Evolutionary conservation across 345 rosid species (phyloP), one percentile per base, ranked within the genome.

Genomic region (Draba incana): DNA sequence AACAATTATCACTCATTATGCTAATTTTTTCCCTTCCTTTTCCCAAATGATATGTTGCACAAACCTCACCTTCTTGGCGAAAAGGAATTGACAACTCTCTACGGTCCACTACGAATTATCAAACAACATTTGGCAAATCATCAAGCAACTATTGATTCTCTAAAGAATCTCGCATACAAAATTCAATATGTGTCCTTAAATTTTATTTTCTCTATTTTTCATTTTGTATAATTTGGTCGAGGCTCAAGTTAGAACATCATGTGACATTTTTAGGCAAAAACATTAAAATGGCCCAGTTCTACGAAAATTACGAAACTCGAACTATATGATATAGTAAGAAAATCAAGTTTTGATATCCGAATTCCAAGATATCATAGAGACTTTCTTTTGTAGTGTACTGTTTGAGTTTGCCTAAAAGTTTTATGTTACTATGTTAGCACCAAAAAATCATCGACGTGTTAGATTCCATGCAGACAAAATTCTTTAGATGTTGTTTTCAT

Each of bases 381-480:
- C 20, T 27, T 69, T 58, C 1, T 28, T 11, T 25, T 6, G 16
- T 35, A 35, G 9, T 10, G 38, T 10, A 38, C 38, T 45, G 39
- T 57, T 69, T 38, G 31, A 50, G 66, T 69, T 69, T 28, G 50
- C 66, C 42, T 59, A 58, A 69, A 69, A 69, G 58, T 61, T n/a
- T 20, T 10, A 8, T 27, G n/a, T 13, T 42, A 60, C 62, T 68
- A 46, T 46, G 64, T 35, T 46, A 68, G 35, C 58, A 41, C 44
- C 68, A 52, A 62, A 51, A 62, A 62, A 54, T 54, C 63, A 71
- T 61, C 69, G 30, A 71, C 75, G 75, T 62, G 75, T 71, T 71
- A 62, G 49, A 71, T 71, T 71, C 69, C 49, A 71, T 54, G 56
- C 33, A 71, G 62, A 62, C 57, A 69, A 25, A 10, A 8, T 9